These are phyloP conservation scores for Primulina eburnea DNA, from an alignment of 257 asterid species.

Conservation along the genomic window DNA sequence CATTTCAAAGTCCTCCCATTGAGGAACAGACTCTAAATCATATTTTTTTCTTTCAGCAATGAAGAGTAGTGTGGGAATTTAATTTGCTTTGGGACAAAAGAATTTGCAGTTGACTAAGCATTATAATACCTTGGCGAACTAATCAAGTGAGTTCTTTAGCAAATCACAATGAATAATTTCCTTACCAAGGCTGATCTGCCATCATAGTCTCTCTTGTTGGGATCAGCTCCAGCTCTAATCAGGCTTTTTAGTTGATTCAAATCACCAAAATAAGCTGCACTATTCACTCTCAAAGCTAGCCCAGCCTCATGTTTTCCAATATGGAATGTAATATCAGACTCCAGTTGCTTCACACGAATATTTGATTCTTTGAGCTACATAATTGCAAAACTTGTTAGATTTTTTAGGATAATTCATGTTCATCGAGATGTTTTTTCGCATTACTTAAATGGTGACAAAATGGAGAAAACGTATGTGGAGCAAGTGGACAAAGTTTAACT, in stretches of 20 bases:
- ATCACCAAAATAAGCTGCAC: conserved; percentile 80
- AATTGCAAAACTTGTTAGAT: conserved; percentile 5
- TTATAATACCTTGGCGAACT: not conserved
- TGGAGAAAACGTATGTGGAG: not conserved
- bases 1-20: not conserved
- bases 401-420: not conserved
- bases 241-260: conserved; percentile 68
- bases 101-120: not conserved
- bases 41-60: not conserved
- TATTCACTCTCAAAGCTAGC: conserved; percentile 82
- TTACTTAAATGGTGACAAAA: not conserved
- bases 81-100: not conserved
- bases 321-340: conserved; percentile 68
- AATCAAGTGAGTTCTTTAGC: not conserved
- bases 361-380: conserved; percentile 69
- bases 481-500: conserved; percentile 11
- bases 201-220: conserved; percentile 75
- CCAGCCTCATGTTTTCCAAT: conserved; percentile 84
- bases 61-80: not conserved
- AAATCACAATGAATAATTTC: not conserved
- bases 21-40: not conserved
- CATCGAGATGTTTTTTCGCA: too few relatives aligned
- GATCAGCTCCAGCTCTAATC: conserved; percentile 90
- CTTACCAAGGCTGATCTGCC: conserved; percentile 85
- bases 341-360: conserved; percentile 67